Evolutionary conservation across 495 filamentous ascomycete species (phyloP), one percentile per base, ranked within the genome.

Genomic region (Penicillium soppii): DNA sequence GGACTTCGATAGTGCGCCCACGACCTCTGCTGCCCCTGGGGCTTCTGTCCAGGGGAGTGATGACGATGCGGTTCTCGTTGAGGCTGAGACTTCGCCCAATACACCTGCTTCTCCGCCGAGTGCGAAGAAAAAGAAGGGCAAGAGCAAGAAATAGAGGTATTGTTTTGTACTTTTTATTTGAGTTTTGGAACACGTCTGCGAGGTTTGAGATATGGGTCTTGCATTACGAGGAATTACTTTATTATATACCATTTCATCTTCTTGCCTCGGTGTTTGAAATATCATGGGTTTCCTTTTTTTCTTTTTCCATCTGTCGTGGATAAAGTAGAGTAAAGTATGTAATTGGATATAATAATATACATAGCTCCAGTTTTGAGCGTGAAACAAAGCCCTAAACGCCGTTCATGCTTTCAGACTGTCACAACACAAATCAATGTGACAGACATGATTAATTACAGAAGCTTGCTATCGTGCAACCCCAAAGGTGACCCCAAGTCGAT

Each of bases 21-120:
- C 57, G 10, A 42, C 50, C 16, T 26, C 55, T 7, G 26, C 63
- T 42, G 26, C 67, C 16, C 21, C 63, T 45, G 54, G 61, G 5
- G 42, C 63, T 10, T 59, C 69, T 16, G 59, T 74, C 29, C 54
- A 61, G 22, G 71, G 57, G 9, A 89, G 86, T 61, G 90, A 95
- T 66, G 91, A 96, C 54, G 92, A 96, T 69, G 81, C 84, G 33
- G 90, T 95, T 13, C 68, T 96, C 51, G 90, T 96, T 30, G 90
- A 95, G 60, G 80, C 78, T 12, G 83, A 84, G 49, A 80, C 81
- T 0, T 82, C 86, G 10, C 70, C 74, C 13, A 68, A 62, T 50
- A 58, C 30, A 19, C 66, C 74, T 40, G 46, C 45, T 29, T 40
- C 50, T 19, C 27, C 61, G 22, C 21, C 64, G 48, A 58, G 65